Evolutionary conservation across 352 stramenopile species (phyloP).

Genomic region (Plasmopara viticola): DNA sequence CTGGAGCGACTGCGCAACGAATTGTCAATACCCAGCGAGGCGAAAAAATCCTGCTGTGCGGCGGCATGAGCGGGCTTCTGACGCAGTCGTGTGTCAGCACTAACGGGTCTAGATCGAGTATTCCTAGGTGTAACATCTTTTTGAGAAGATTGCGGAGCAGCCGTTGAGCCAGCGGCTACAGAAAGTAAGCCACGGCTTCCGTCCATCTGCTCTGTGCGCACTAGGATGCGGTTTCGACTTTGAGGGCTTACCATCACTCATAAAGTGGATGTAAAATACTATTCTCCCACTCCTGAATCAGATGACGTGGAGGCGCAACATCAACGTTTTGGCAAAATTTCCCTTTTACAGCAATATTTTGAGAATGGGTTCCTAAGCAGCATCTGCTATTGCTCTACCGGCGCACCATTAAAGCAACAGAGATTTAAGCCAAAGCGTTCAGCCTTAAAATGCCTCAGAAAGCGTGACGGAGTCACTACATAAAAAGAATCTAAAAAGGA

Average conservation of each 20-base stretch:
- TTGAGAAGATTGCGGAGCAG: not conserved
- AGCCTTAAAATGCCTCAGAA: too few species aligned
- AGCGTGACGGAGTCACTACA: too few species aligned
- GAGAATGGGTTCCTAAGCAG: too few species aligned
- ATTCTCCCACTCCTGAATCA: constrained; percentile 6
- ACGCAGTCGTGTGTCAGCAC: constrained; percentile 49
- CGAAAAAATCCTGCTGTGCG: constrained; percentile 48
- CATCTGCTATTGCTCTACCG: too few species aligned
- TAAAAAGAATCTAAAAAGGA: too few species aligned
- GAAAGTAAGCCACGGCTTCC: constrained; percentile 27
- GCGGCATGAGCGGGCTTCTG: constrained; percentile 38
- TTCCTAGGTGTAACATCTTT: not conserved
- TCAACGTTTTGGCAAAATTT: too few species aligned
- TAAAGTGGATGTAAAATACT: not conserved
- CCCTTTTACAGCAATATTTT: too few species aligned
- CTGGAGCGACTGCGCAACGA: constrained; percentile 18
- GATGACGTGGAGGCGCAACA: constrained; percentile 5
- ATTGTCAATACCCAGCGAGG: constrained; percentile 39
- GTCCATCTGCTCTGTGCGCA: constrained; percentile 20
- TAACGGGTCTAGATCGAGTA: constrained; percentile 35
- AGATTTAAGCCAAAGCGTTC: too few species aligned
- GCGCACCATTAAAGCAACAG: too few species aligned
- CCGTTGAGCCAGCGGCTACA: constrained; percentile 3
- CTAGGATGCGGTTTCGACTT: constrained; percentile 29
- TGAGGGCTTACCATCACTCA: constrained; percentile 16